Percentiles rank a stretch among this genome's conserved stretches.
Conservation (phyloP, 768 basidiomycete genomes). For the Phylloporus rhodoxanthus region DNA sequence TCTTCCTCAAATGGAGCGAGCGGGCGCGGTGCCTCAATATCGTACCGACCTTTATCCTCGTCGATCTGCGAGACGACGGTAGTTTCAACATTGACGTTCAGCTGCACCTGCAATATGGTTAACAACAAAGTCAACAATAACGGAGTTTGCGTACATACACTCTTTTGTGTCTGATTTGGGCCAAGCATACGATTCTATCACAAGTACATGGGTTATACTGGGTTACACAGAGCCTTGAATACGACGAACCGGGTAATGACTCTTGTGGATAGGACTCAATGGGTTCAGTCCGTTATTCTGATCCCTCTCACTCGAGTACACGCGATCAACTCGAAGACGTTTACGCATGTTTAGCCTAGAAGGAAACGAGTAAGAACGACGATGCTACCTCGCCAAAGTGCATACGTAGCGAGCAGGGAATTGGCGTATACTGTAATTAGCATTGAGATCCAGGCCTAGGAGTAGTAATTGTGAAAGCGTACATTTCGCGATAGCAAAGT, state of each 20-base stretch:
- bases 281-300: conserved; percentile 7
- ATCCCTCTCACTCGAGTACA: conserved; percentile 26
- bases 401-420: conserved; percentile 32
- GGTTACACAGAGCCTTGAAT: not conserved
- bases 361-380: not conserved
- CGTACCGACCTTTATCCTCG: conserved; percentile 19
- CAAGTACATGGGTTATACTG: not conserved
- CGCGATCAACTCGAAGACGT: conserved; percentile 22
- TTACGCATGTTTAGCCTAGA: conserved; percentile 29
- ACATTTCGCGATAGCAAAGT: conserved; percentile 32
- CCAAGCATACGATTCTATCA: conserved; percentile 22
- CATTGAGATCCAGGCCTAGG: not conserved
- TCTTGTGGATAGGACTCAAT: conserved; percentile 17
- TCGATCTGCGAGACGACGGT: conserved; percentile 30
- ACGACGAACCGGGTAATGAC: conserved; percentile 21
- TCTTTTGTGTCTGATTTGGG: conserved; percentile 15
- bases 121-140: not conserved
- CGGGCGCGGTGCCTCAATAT: conserved; percentile 14
- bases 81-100: conserved; percentile 32
- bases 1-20: conserved; percentile 11
- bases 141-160: conserved; percentile 8
- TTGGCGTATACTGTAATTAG: conserved; percentile 26
- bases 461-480: not conserved
- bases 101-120: conserved; percentile 3
- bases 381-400: not conserved